A percentile compares a stretch with the other conserved stretches of the same genome.
Evolutionary conservation across 2,329 filamentous ascomycete species (phyloP).

Genomic region (Xylaria sp.): DNA sequence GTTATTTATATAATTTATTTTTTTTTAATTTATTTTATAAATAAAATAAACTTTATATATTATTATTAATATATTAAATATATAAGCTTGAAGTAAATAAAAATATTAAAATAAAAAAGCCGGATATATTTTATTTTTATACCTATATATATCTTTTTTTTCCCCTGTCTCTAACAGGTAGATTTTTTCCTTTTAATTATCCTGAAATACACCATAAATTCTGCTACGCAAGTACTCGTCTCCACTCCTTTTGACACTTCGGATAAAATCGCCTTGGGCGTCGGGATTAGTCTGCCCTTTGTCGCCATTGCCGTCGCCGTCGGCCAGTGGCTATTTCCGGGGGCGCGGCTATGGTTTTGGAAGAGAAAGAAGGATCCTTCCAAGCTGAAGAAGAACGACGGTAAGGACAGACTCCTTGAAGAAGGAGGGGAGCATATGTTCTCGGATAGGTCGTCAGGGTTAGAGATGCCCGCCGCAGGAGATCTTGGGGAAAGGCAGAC

Average conservation of each 20-base stretch:
- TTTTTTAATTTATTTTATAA: too few relatives aligned
- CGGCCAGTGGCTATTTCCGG: background rate
- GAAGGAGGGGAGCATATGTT: background rate
- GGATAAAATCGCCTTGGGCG: conserved; percentile 2
- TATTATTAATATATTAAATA: too few relatives aligned
- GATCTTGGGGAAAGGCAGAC: background rate
- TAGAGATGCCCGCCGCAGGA: background rate
- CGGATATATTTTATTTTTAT: too few relatives aligned
- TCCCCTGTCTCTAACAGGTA: too few relatives aligned
- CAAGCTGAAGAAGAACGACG: background rate
- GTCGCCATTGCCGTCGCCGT: conserved; percentile 1
- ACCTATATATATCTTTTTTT: too few relatives aligned
- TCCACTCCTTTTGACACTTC: background rate
- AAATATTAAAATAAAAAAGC: too few relatives aligned
- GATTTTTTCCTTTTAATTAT: too few relatives aligned
- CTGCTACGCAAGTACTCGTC: too few relatives aligned
- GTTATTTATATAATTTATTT: too few relatives aligned
- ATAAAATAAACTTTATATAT: too few relatives aligned
- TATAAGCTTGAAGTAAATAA: too few relatives aligned
- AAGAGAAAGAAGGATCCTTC: background rate
- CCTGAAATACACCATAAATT: too few relatives aligned
- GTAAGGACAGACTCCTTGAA: background rate
- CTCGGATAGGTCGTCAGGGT: background rate
- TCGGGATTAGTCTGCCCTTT: background rate
- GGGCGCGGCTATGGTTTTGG: background rate